A percentile compares a stretch with the other conserved stretches of the same genome.
Evolutionary conservation across 306 rosid species (phyloP).

Genomic region (Carpinus viminea): DNA sequence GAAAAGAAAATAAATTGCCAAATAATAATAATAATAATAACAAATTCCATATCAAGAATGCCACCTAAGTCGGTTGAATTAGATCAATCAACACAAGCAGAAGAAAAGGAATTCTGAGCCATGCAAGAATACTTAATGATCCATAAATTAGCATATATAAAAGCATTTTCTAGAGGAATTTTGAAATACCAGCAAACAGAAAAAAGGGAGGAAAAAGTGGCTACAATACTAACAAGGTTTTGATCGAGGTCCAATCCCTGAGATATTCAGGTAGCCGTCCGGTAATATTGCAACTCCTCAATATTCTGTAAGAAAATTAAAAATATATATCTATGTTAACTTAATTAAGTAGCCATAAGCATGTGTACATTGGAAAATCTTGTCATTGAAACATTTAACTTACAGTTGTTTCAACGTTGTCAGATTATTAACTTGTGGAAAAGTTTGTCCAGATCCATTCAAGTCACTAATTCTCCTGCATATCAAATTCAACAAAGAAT

Average conservation of each 20-base stretch:
- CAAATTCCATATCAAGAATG: neutral
- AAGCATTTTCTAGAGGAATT: neutral
- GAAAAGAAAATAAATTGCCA: too few species aligned
- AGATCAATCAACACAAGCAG: neutral
- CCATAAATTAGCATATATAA: neutral
- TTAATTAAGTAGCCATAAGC: neutral
- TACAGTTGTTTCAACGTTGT: slow-evolving; percentile 39
- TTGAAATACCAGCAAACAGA: neutral
- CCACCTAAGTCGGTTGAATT: neutral
- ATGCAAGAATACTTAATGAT: neutral
- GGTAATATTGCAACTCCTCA: slow-evolving; percentile 68
- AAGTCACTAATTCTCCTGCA: slow-evolving; percentile 78
- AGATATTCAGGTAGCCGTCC: slow-evolving; percentile 53
- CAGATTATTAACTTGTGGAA: slow-evolving; percentile 50
- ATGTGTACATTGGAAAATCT: neutral
- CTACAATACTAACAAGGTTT: slow-evolving; percentile 46
- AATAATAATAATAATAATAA: too few species aligned
- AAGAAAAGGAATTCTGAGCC: neutral
- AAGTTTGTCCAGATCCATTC: slow-evolving; percentile 45
- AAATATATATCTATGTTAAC: neutral
- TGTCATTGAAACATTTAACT: slow-evolving; percentile 35
- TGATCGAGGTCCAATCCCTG: slow-evolving; percentile 32
- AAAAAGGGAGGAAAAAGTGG: neutral
- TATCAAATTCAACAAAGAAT: slow-evolving; percentile 6
- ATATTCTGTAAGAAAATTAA: slow-evolving; percentile 43